These are phyloP conservation scores for Raphidocelis subcapitata DNA, from an alignment of 139 green algal species.

Conservation along the genomic window DNA sequence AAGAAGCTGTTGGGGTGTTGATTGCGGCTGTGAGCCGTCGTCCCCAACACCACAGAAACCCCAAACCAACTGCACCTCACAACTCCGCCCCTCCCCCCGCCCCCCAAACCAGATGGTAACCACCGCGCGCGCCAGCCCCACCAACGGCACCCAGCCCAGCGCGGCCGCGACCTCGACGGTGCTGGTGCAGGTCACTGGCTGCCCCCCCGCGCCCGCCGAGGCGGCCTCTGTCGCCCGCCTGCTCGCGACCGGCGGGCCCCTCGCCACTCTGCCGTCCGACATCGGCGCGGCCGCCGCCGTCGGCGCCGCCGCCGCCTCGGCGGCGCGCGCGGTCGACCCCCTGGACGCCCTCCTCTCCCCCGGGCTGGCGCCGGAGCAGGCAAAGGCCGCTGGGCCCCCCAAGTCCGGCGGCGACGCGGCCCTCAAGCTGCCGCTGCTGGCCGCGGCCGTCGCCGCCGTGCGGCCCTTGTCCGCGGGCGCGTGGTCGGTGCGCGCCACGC, in stretches of 20 bases:
- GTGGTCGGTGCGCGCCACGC: background rate
- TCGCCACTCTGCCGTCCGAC: no score
- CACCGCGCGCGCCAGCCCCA: background rate
- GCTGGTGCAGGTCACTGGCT: constrained; percentile 4
- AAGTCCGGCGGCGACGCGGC: no score
- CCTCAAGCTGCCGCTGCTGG: constrained; percentile 3
- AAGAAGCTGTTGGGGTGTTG: no score
- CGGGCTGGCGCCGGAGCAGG: no score
- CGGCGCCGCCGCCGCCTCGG: background rate
- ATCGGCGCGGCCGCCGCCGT: constrained; percentile 11
- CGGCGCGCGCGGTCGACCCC: no score
- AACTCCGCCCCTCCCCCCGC: no score
- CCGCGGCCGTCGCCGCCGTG: background rate
- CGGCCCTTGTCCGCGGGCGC: background rate
- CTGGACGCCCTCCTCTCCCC: no score
- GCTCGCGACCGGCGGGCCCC: background rate
- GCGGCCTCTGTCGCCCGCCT: background rate
- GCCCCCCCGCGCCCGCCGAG: background rate
- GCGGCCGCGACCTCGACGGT: background rate
- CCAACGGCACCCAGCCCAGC: constrained; percentile 2
- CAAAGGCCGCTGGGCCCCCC: no score
- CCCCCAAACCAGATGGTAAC: constrained; percentile 10
- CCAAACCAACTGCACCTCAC: no score
- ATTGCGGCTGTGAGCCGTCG: no score
- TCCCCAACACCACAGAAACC: no score